Evolutionary conservation across 495 filamentous ascomycete genomes (phyloP).

Genomic region (Corynascus novoguineensis): DNA sequence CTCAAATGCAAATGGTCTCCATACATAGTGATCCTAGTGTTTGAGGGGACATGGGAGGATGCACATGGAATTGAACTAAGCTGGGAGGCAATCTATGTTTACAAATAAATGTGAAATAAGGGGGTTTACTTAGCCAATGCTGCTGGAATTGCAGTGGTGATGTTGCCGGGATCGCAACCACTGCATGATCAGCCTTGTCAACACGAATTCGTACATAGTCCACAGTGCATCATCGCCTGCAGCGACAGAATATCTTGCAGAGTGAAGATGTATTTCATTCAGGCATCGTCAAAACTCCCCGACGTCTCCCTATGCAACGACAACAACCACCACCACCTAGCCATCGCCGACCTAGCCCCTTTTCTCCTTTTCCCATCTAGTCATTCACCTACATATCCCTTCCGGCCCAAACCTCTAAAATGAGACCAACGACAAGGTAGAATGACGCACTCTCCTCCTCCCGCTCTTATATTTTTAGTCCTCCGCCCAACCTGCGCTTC

Average conservation of each 20-base stretch:
- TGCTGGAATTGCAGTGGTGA: too few species aligned
- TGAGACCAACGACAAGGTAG: neutral
- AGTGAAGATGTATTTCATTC: conserved; percentile 8
- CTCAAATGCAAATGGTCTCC: neutral
- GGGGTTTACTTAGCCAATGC: too few species aligned
- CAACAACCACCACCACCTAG: neutral
- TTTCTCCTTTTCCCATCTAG: neutral
- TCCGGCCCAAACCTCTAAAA: neutral
- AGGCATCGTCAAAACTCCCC: neutral
- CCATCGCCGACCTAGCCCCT: neutral
- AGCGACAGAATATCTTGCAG: neutral
- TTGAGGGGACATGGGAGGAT: too few species aligned
- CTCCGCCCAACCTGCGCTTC: neutral
- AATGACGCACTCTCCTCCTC: neutral
- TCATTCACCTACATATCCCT: neutral
- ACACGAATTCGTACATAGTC: neutral
- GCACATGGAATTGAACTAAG: too few species aligned
- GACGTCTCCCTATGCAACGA: neutral
- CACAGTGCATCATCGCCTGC: neutral
- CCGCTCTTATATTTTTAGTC: neutral
- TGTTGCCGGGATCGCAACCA: too few species aligned
- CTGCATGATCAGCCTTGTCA: neutral
- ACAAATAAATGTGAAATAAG: too few species aligned
- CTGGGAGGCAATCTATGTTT: too few species aligned
- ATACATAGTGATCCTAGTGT: neutral